phyloP scores from a whole-genome alignment of 306 rosid species.

The Adenanthera pavonina region DNA sequence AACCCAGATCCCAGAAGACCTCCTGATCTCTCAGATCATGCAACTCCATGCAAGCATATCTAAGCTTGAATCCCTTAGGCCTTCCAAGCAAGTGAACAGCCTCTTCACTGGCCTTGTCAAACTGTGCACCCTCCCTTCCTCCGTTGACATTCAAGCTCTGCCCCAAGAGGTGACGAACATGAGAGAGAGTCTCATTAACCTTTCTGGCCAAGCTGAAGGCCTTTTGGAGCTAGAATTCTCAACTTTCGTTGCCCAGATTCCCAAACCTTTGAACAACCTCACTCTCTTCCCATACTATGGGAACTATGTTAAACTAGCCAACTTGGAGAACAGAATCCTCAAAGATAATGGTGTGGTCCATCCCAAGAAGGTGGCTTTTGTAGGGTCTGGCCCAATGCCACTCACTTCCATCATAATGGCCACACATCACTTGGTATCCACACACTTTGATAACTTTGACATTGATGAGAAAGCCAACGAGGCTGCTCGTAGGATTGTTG shows the following conservation, averaged over 20 bases:
- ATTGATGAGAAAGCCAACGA: conserved; percentile 66
- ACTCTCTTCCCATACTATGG: conserved; percentile 70
- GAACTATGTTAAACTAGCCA: conserved; percentile 69
- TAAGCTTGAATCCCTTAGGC: conserved; percentile 64
- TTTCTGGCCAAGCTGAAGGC: conserved; percentile 67
- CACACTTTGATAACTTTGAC: conserved; percentile 72
- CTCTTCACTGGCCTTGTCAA: conserved; percentile 69
- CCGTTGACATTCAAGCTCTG: conserved; percentile 56
- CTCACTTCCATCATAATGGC: conserved; percentile 76
- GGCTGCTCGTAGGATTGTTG: conserved; percentile 56
- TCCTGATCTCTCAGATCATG: conserved; percentile 48
- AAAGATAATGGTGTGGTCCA: conserved; percentile 47
- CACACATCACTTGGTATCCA: conserved; percentile 57
- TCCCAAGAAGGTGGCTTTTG: conserved; percentile 66
- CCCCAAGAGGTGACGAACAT: conserved; percentile 54
- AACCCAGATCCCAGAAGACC: conserved; percentile 51
- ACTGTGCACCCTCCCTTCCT: conserved; percentile 61
- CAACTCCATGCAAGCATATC: conserved; percentile 64
- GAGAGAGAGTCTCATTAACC: conserved; percentile 63
- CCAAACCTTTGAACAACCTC: conserved; percentile 55
- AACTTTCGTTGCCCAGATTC: conserved; percentile 51
- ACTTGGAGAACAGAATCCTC: conserved; percentile 58
- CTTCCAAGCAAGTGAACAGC: conserved; percentile 71
- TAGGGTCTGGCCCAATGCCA: conserved; percentile 91
- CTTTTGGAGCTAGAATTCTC: conserved; percentile 79